A percentile compares a stretch with the other conserved stretches of the same genome.
These are phyloP conservation scores for Stentor roeselii DNA, from an alignment of 73 alveolate genomes.

Conservation along the genomic window DNA sequence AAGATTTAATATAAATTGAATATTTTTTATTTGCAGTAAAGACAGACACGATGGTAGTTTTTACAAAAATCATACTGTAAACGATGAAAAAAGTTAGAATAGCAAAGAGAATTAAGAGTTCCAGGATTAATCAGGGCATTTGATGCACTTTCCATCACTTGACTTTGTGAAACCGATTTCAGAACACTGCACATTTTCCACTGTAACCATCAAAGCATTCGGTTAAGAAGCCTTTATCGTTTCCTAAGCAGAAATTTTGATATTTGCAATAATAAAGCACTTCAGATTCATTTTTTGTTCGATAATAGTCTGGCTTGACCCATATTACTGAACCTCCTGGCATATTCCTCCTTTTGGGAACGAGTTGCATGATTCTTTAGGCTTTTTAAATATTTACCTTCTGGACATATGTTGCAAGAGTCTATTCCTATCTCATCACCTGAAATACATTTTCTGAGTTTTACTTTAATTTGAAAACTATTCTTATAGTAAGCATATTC, in stretches of 20 bases:
- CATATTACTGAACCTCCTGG: neutral
- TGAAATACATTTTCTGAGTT: neutral
- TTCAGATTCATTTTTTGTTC: neutral
- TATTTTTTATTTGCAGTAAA: slow-evolving; percentile 30
- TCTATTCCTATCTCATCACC: neutral
- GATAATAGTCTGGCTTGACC: slow-evolving; percentile 11
- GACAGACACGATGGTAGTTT: slow-evolving; percentile 41
- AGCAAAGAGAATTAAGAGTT: slow-evolving; percentile 39
- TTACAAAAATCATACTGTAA: slow-evolving; percentile 33
- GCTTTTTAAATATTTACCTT: neutral
- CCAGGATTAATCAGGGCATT: slow-evolving; percentile 44
- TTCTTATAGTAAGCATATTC: neutral
- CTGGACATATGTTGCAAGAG: neutral
- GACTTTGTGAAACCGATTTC: slow-evolving; percentile 54
- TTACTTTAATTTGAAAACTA: too few species aligned
- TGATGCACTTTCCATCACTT: slow-evolving; percentile 49
- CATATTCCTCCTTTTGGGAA: slow-evolving; percentile 25
- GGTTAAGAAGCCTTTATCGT: slow-evolving; percentile 34
- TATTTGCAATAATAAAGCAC: slow-evolving; percentile 33
- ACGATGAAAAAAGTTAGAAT: slow-evolving; percentile 26
- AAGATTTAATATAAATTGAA: slow-evolving; percentile 58
- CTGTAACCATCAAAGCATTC: slow-evolving; percentile 45
- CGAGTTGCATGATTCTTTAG: neutral
- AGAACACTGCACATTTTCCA: slow-evolving; percentile 59
- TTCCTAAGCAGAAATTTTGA: slow-evolving; percentile 52